These are phyloP conservation scores for Diplodia scrobiculata DNA, from an alignment of 2,329 filamentous ascomycete genomes.

Conservation along the genomic window DNA sequence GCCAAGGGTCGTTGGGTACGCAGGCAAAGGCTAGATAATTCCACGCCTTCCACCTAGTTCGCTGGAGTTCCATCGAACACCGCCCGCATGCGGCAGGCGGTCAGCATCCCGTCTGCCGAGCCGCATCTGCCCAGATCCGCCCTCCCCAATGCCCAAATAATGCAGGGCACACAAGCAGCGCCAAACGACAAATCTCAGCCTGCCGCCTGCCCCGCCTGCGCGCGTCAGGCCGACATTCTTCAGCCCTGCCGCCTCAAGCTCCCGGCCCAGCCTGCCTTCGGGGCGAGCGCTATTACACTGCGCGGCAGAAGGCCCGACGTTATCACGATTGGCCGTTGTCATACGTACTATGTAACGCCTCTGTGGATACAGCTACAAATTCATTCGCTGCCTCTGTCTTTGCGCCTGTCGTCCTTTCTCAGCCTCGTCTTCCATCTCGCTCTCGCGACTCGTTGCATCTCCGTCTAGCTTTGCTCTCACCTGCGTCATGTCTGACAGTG, in stretches of 20 bases:
- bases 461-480: slow-evolving; percentile 3
- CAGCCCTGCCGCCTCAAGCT: background rate
- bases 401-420: background rate
- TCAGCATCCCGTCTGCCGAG: background rate
- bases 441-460: background rate
- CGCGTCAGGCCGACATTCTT: background rate
- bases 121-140: slow-evolving; percentile 4
- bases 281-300: background rate
- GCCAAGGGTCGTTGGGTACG: slow-evolving; percentile 24
- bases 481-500: slow-evolving; percentile 34
- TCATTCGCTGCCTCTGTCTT: background rate
- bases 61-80: slow-evolving; percentile 19
- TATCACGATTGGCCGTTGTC: slow-evolving; percentile 28
- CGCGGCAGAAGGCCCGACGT: slow-evolving; percentile 15
- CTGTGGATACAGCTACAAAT: slow-evolving; percentile 21
- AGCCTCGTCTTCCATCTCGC: slow-evolving; percentile 2
- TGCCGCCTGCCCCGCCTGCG: background rate
- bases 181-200: background rate
- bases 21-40: slow-evolving; percentile 24
- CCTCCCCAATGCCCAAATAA: background rate
- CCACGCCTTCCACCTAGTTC: slow-evolving; percentile 24
- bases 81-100: slow-evolving; percentile 20
- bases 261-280: background rate
- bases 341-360: slow-evolving; percentile 24
- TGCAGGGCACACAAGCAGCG: background rate